Evolutionary conservation across 768 basidiomycete species (phyloP), one percentile per base, ranked within the genome.

Genomic region (Rhodotorula kratochvilovae): DNA sequence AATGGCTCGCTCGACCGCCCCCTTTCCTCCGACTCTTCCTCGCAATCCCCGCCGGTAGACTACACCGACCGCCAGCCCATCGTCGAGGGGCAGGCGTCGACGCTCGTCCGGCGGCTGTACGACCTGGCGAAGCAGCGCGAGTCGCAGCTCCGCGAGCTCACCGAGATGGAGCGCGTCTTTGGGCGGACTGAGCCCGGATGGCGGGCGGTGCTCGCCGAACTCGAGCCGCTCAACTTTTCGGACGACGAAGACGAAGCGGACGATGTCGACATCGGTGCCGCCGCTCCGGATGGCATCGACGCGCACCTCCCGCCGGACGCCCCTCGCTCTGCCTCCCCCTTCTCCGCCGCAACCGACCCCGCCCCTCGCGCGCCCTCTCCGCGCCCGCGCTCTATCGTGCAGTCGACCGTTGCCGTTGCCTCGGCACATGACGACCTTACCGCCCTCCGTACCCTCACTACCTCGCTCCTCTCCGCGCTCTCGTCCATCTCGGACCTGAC

Each of bases 401-500:
- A 29, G 13, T 48, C 68, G 25, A n/a, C 64, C 13, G 25, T 31
- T 35, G 6, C 29, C n/a, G 33, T 33, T 61, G 0, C 43, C 50
- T 13, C 16, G 17, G 29, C 31, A 17, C 43, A 45, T n/a, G 56
- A 2, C 3, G 88, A 90, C 67, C 83, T 93, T 60, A 83, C 86
- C 5, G 84, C 89, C 73, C 83, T 92, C 67, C 88, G 91, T 54
- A 84, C 86, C 33, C 85, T 87, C 78, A 93, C 91, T 0, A 80
- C 87, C 16, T 88, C 90, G 16, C 85, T 92, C 62, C 87, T 89
- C 57, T 82, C 87, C 33, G 89, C 90, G 19, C 84, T 94, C 56
- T 85, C 87, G 5, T 85, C 87, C 45, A 86, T 92, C 73, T 90
- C 89, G 35, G 91, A 94, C 77, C 90, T 92, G 70, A 89, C 90